Conservation (phyloP, 2,329 filamentous ascomycete species). For the Huntiella decipiens region DNA sequence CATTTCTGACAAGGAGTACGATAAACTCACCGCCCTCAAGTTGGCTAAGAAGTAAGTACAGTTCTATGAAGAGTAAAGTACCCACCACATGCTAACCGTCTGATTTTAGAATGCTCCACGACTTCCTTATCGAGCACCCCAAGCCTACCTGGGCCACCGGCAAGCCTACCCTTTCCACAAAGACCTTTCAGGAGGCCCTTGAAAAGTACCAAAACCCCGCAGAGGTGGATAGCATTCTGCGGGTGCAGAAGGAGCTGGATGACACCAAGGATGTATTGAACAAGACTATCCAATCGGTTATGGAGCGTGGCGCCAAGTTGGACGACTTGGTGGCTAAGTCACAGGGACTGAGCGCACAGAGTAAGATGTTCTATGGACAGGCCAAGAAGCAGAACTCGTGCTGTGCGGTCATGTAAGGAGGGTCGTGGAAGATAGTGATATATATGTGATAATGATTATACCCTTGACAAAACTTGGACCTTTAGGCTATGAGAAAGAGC, state of each 20-base stretch:
- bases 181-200: slow-evolving; percentile 60
- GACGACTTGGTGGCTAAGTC: slow-evolving; percentile 88
- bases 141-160: slow-evolving; percentile 44
- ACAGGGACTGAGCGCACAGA: slow-evolving; percentile 72
- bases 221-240: slow-evolving; percentile 79
- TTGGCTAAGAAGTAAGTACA: slow-evolving; percentile 48
- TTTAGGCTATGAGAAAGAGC: no score
- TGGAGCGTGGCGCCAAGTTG: slow-evolving; percentile 92
- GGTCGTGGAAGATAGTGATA: no score
- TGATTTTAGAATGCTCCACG: slow-evolving; percentile 43
- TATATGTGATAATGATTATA: no score
- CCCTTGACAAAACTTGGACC: no score
- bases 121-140: slow-evolving; percentile 64
- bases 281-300: slow-evolving; percentile 77
- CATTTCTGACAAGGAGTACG: slow-evolving; percentile 59
- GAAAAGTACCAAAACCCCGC: slow-evolving; percentile 64
- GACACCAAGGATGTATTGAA: slow-evolving; percentile 95
- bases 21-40: slow-evolving; percentile 59
- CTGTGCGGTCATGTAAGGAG: slow-evolving; percentile 46
- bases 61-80: not conserved
- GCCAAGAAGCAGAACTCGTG: slow-evolving; percentile 70
- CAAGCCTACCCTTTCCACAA: slow-evolving; percentile 39
- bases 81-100: slow-evolving; percentile 1
- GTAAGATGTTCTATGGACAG: slow-evolving; percentile 93
- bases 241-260: slow-evolving; percentile 91